These are phyloP conservation scores for Nematocida ironsii DNA, from an alignment of 371 early-diverging fungal genomes.

Conservation along the genomic window DNA sequence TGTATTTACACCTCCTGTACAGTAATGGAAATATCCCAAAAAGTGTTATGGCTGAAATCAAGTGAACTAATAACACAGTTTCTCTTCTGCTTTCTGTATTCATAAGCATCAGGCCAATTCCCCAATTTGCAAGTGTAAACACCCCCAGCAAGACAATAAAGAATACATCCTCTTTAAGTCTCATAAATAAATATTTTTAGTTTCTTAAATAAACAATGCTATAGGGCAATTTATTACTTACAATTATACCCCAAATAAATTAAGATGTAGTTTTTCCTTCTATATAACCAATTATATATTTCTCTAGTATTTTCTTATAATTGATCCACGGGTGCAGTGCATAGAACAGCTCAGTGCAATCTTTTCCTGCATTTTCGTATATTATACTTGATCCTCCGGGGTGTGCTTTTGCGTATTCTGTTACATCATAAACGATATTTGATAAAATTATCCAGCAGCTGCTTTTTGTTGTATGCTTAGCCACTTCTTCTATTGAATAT, in stretches of 20 bases:
- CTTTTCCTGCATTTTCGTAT: slow-evolving; percentile 85
- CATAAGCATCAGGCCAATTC: not conserved
- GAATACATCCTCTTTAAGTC: not conserved
- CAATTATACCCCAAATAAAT: too few relatives aligned
- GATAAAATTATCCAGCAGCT: slow-evolving; percentile 87
- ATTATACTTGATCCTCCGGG: slow-evolving; percentile 85
- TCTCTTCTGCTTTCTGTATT: not conserved
- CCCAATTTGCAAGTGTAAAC: not conserved
- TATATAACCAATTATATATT: slow-evolving; percentile 39
- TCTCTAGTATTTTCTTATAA: slow-evolving; percentile 32
- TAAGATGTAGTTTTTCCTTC: not conserved
- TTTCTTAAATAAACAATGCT: not conserved
- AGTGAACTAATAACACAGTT: not conserved
- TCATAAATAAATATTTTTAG: slow-evolving; percentile 56
- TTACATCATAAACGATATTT: slow-evolving; percentile 87
- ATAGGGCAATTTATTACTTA: too few relatives aligned
- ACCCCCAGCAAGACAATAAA: not conserved
- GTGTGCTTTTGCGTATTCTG: slow-evolving; percentile 85
- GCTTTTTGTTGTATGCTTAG: slow-evolving; percentile 74
- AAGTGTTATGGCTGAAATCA: not conserved
- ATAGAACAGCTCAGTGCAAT: slow-evolving; percentile 82
- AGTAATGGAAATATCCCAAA: slow-evolving; percentile 25
- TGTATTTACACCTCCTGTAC: slow-evolving; percentile 11
- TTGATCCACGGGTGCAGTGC: slow-evolving; percentile 73
- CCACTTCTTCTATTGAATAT: slow-evolving; percentile 72